Base-by-base conservation (phyloP, 306 rosid species). In the Hippophae gyantsensis region DNA sequence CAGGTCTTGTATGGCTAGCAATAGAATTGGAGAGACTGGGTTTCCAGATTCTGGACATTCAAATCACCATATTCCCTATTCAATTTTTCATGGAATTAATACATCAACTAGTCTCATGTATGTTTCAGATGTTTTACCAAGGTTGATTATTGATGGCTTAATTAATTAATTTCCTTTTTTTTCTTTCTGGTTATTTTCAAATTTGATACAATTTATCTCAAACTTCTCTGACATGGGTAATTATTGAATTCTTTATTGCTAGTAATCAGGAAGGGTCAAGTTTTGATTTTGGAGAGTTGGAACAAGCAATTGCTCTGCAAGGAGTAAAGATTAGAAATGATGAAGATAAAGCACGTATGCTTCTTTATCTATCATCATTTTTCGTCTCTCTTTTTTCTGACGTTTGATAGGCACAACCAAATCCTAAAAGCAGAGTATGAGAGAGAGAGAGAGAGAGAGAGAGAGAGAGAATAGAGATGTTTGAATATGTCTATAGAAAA, bases 201-300 rank as follows among this genome's bases (percentile, higher is more conserved):
- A 10, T 56, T 64, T 54, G 54, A 75, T 58, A 48, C 47, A 49
- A 54, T 14, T 10, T 62, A 52, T 66, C 13, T 13, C 13, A 3
- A 9, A 62, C 9, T 13, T 14, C 67, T 25, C 63, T 63, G 1
- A 18, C 23, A 18, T 45, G 51, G 41, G 13, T 48, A 3, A 12
- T 48, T 48, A 11, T 48, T 13, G 10, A 6, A 11, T 12, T 7
- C 23, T 6, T 58, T 50, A 57, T 58, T 54, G 13, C 43, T 69
- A 85, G 96, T 1, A 83, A 81, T 76, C 85, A 87, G 78, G 79
- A 72, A 48, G 90, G 84, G 8, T 67, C 89, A 9, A 67, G 79
- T 71, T 92, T 88, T 77, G 90, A 80, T 81, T 92, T 87, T 75
- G 96, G 93, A 48, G 99, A 88, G 80, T 85, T 88, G 54, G 93